Conservation (phyloP, 192 early-diverging fungal genomes). For the Coemansia sp. region DNA sequence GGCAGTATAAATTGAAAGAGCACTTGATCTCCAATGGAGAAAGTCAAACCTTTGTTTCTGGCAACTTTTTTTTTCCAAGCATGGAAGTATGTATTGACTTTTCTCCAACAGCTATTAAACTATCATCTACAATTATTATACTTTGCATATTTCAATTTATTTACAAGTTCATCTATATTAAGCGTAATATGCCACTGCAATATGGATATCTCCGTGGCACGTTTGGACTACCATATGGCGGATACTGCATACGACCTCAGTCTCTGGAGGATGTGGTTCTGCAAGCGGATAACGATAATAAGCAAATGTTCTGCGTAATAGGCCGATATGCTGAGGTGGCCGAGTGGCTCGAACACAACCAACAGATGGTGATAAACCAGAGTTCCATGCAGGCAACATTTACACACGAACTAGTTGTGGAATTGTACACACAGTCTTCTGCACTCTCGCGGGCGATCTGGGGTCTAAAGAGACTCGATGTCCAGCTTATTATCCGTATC, state of each 20-base stretch:
- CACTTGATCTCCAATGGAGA: background rate
- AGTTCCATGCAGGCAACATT: slow-evolving; percentile 29
- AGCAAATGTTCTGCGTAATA: slow-evolving; percentile 41
- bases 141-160: slow-evolving; percentile 1
- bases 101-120: background rate
- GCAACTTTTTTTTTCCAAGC: background rate
- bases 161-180: background rate
- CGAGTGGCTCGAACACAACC: slow-evolving; percentile 28
- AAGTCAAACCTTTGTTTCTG: background rate
- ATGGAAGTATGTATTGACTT: background rate
- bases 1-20: background rate
- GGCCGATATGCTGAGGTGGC: slow-evolving; percentile 29
- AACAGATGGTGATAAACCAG: slow-evolving; percentile 16
- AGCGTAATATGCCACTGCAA: slow-evolving; percentile 10
- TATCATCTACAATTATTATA: background rate
- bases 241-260: slow-evolving; percentile 36
- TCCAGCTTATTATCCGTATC: slow-evolving; percentile 45
- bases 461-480: slow-evolving; percentile 17
- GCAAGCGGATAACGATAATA: slow-evolving; percentile 24
- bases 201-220: slow-evolving; percentile 52
- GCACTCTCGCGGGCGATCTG: slow-evolving; percentile 15
- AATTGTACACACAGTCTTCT: slow-evolving; percentile 37
- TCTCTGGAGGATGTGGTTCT: slow-evolving; percentile 20
- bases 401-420: slow-evolving; percentile 38
- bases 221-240: slow-evolving; percentile 52